phyloP scores from a whole-genome alignment of 441 rosid genomes.

The Monsonia emarginata region DNA sequence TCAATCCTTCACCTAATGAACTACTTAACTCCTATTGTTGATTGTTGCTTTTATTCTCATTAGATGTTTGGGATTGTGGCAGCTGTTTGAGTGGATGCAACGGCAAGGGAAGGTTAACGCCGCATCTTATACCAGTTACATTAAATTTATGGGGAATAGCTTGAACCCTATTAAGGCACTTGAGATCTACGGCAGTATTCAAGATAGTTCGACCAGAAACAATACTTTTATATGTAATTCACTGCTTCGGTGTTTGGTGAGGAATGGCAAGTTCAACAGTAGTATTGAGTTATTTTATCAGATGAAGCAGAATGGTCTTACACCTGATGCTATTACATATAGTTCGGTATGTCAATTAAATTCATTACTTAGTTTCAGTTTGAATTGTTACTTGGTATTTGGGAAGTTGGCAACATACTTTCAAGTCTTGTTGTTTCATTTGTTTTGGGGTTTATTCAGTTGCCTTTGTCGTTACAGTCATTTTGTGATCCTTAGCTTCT shows the following conservation, averaged over 20 bases:
- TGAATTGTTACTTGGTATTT: not conserved
- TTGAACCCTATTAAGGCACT: slow-evolving; percentile 54
- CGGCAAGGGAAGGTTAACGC: slow-evolving; percentile 49
- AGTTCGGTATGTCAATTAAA: slow-evolving; percentile 47
- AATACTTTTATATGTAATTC: slow-evolving; percentile 77
- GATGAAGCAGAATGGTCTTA: slow-evolving; percentile 77
- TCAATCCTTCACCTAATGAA: not conserved
- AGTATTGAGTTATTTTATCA: slow-evolving; percentile 58
- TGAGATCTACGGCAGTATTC: slow-evolving; percentile 50
- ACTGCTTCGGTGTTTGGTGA: slow-evolving; percentile 59
- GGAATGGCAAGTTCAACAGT: slow-evolving; percentile 54
- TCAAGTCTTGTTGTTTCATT: slow-evolving; percentile 6
- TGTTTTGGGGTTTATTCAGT: not conserved
- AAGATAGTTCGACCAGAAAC: slow-evolving; percentile 45
- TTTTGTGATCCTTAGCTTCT: slow-evolving; percentile 52
- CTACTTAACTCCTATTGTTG: not conserved
- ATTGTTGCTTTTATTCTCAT: not conserved
- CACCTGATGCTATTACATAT: slow-evolving; percentile 68
- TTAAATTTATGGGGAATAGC: slow-evolving; percentile 54
- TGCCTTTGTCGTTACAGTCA: slow-evolving; percentile 17
- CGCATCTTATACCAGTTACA: slow-evolving; percentile 63
- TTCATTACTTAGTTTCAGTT: slow-evolving; percentile 7
- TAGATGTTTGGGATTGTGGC: slow-evolving; percentile 23
- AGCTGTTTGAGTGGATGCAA: slow-evolving; percentile 92
- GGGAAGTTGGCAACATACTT: too few relatives aligned